Conservation (phyloP, 495 filamentous ascomycete species). For the Chaetomidium leptoderma region DNA sequence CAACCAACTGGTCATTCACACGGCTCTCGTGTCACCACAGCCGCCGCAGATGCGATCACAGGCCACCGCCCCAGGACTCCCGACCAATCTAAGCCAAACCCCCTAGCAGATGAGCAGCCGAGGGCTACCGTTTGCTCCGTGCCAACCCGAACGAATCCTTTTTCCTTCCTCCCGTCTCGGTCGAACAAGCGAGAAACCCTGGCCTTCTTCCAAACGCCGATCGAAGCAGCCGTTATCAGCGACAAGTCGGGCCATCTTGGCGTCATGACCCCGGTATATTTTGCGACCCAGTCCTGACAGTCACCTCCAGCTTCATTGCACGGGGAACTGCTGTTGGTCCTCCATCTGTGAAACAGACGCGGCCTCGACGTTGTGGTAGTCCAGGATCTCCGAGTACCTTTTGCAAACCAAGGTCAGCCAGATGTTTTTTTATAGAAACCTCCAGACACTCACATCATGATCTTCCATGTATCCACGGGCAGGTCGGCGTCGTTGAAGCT, state of each 20-base stretch:
- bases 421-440: neutral
- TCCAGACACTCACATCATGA: conserved; percentile 80
- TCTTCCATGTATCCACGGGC: conserved; percentile 99
- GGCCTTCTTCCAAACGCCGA: conserved; percentile 6
- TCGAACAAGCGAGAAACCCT: neutral
- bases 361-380: conserved; percentile 93
- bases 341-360: conserved; percentile 32
- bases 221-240: neutral
- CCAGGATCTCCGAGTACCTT: conserved; percentile 99
- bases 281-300: neutral
- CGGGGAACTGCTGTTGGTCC: conserved; percentile 24
- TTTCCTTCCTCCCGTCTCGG: neutral
- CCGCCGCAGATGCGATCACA: neutral
- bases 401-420: neutral
- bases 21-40: too few relatives aligned
- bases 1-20: too few relatives aligned
- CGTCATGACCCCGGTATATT: neutral
- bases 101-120: neutral
- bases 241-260: neutral
- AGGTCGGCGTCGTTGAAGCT: conserved; percentile 99
- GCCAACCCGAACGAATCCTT: neutral
- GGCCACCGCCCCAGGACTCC: neutral
- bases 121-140: neutral
- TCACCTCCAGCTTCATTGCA: neutral
- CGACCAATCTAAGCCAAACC: neutral